These are phyloP conservation scores for Suillus subaureus DNA, from an alignment of 768 basidiomycete genomes.

Conservation along the genomic window DNA sequence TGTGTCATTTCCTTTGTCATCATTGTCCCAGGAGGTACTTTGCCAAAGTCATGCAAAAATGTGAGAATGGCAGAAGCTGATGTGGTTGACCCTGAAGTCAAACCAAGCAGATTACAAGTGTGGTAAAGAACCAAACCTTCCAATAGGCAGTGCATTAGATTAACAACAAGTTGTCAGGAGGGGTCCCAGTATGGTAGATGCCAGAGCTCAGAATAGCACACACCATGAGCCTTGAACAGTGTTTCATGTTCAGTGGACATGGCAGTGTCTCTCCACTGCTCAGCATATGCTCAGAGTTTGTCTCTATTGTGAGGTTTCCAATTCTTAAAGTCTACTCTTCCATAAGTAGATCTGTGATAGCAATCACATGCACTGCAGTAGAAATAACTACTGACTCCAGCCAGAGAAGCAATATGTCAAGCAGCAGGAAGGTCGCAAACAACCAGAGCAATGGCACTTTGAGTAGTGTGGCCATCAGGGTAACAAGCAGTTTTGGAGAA, in stretches of 20 bases:
- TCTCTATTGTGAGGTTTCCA: constrained; percentile 16
- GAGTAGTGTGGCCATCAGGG: constrained; percentile 11
- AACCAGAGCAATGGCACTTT: constrained; percentile 22
- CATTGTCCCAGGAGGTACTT: background rate
- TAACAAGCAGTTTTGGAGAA: constrained; percentile 14
- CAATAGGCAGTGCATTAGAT: constrained; percentile 43
- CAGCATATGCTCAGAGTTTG: constrained; percentile 13
- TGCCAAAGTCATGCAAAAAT: background rate
- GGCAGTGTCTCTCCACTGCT: constrained; percentile 12
- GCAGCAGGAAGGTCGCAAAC: constrained; percentile 31
- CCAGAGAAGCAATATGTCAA: constrained; percentile 29
- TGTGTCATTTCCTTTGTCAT: constrained; percentile 6
- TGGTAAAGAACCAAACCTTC: background rate
- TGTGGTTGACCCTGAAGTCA: constrained; percentile 5
- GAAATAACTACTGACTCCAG: constrained; percentile 18
- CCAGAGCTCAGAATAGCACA: constrained; percentile 33
- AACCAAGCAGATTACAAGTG: background rate
- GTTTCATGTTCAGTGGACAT: background rate
- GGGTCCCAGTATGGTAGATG: constrained; percentile 40
- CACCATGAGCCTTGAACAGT: constrained; percentile 22
- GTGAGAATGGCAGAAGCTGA: background rate
- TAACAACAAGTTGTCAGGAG: constrained; percentile 29
- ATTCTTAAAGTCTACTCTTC: constrained; percentile 8
- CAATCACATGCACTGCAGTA: constrained; percentile 36
- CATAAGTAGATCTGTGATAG: constrained; percentile 12